These are phyloP conservation scores for Parietichytrium sp. DNA, from an alignment of 108 stramenopile genomes.

Conservation along the genomic window DNA sequence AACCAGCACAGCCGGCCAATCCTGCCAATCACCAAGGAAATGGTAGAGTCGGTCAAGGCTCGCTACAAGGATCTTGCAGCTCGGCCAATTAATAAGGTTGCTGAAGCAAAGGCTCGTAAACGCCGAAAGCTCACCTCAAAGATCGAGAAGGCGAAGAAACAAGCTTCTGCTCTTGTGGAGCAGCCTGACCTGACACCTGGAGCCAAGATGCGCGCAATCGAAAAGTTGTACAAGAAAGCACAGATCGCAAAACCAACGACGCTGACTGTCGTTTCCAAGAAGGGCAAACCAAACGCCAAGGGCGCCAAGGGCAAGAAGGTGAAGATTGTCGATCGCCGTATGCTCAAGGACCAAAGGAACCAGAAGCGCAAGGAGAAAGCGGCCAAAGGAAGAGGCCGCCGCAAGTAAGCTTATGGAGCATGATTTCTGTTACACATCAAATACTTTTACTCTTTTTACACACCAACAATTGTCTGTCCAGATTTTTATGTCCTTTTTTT, in stretches of 20 bases:
- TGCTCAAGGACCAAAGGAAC: too few relatives aligned
- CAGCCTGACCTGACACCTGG: slow-evolving; percentile 85
- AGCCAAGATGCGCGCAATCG: slow-evolving; percentile 93
- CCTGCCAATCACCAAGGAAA: slow-evolving; percentile 84
- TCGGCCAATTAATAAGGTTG: slow-evolving; percentile 96
- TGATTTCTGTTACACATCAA: too few relatives aligned
- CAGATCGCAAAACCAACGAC: slow-evolving; percentile 72
- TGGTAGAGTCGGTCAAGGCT: slow-evolving; percentile 91
- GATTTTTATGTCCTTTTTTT: too few relatives aligned
- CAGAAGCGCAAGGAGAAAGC: background rate
- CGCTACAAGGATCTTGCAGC: slow-evolving; percentile 77
- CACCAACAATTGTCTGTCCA: too few relatives aligned
- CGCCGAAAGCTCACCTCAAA: slow-evolving; percentile 74
- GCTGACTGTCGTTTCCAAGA: slow-evolving; percentile 78
- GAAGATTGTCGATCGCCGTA: slow-evolving; percentile 89
- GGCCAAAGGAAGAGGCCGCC: background rate
- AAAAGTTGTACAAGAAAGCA: slow-evolving; percentile 83
- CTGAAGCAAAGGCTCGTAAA: slow-evolving; percentile 95
- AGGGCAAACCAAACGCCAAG: slow-evolving; percentile 41
- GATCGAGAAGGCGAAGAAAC: slow-evolving; percentile 86
- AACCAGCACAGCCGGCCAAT: slow-evolving; percentile 90
- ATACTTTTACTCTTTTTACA: too few relatives aligned
- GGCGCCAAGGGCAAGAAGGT: slow-evolving; percentile 78
- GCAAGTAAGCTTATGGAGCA: too few relatives aligned
- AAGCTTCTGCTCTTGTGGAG: slow-evolving; percentile 84